Conservation (phyloP, 495 filamentous ascomycete species). For the Tuber magnatum region DNA sequence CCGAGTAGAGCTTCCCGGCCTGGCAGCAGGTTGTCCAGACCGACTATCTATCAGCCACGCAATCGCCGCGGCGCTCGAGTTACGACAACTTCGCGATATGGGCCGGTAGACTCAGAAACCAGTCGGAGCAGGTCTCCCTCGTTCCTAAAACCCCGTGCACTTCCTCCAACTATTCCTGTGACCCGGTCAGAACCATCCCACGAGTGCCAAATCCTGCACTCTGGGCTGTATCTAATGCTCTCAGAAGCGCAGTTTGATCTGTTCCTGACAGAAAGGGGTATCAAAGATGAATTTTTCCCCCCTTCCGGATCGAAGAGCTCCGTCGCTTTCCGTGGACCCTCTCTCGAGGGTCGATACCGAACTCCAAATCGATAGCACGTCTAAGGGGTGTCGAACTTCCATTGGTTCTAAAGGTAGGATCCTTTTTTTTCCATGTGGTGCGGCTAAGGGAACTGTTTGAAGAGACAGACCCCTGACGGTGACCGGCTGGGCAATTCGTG, state of each 20-base stretch:
- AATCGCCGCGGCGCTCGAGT: neutral
- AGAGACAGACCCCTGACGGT: neutral
- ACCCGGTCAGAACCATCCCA: neutral
- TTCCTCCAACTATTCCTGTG: neutral
- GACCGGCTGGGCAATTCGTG: neutral
- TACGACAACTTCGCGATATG: neutral
- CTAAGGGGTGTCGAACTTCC: neutral
- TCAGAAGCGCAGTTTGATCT: neutral
- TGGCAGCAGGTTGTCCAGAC: too few relatives aligned
- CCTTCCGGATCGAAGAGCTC: neutral
- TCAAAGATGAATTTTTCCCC: too few relatives aligned
- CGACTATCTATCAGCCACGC: neutral
- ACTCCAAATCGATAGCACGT: neutral
- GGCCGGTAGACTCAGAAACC: neutral
- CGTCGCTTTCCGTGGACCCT: neutral
- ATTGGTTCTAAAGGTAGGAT: neutral
- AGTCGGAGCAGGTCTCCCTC: neutral
- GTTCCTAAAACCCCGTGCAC: neutral
- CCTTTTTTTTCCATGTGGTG: neutral
- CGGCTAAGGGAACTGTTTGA: neutral
- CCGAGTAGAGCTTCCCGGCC: neutral
- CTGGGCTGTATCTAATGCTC: neutral
- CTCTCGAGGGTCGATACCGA: neutral
- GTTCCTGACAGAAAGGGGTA: neutral
- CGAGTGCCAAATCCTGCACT: neutral